Base-by-base conservation (phyloP, 768 basidiomycete genomes). In the Pulveroboletus sp. region DNA sequence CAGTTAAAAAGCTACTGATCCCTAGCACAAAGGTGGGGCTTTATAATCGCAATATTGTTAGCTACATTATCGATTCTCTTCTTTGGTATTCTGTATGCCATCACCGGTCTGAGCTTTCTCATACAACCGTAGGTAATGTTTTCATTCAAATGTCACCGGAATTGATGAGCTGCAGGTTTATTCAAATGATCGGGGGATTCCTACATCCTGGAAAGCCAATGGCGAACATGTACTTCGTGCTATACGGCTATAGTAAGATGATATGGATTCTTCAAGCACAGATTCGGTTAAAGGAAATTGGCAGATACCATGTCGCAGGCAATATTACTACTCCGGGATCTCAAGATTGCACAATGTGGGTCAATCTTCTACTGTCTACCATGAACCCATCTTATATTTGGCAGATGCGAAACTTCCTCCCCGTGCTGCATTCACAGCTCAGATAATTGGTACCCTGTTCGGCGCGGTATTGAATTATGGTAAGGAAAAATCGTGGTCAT, bases 361-460 rank as follows among this genome's bases (percentile, higher is more conserved):
- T 32, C n/a, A 22, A 6, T 2, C 23, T 37, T 23, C 22, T 32
- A 10, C n/a, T 40, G 22, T 40, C 64, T 66, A n/a, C n/a, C n/a
- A n/a, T 72, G 72, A 38, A 75, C 62, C 74, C 34, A 24, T 23
- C 19, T 35, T 22, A 37, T 10, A 24, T 39, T 77, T 43, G 74
- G 69, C 3, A 58, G 75, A 58, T 48, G 55, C 78, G 2, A 85
- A 85, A 64, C 76, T 87, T 36, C 83, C 85, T 23, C 82, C 85
- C 20, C 80, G 83, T 13, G 73, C 76, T 32, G 80, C 83, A 68
- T 83, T 86, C 63, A 60, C 79, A 10, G 80, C 81, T 7, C 85
- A 86, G 58, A 69, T 83, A n/a, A 51, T 59, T 16, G 63, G 63
- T 16, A 62, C 63, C 5, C 47, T 64, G 20, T 36, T 60, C 1